A percentile compares a stretch with the other conserved stretches of the same genome.
These are phyloP conservation scores for Neohortaea acidophila DNA, from an alignment of 495 filamentous ascomycete genomes.

Conservation along the genomic window DNA sequence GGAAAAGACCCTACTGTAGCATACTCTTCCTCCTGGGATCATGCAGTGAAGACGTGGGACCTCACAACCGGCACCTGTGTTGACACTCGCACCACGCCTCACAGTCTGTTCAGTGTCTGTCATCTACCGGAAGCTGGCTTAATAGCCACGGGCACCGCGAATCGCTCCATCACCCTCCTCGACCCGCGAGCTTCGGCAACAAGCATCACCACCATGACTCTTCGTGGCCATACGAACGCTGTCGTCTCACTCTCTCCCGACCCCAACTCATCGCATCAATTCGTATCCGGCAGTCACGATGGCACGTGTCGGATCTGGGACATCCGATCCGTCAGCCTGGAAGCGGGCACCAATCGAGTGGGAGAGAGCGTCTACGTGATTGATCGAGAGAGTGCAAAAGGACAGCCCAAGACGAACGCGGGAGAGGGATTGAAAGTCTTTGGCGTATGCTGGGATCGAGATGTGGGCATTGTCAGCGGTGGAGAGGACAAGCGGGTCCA, in stretches of 20 bases:
- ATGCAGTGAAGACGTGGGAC: slow-evolving; percentile 81
- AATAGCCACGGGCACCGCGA: slow-evolving; percentile 69
- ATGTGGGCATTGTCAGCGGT: slow-evolving; percentile 75
- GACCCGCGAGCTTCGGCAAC: slow-evolving; percentile 67
- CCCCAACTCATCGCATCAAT: slow-evolving; percentile 58
- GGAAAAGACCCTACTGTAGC: slow-evolving; percentile 70
- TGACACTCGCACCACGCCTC: slow-evolving; percentile 64
- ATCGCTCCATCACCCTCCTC: slow-evolving; percentile 75
- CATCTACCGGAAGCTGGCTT: slow-evolving; percentile 52
- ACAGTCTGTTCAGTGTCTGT: slow-evolving; percentile 60
- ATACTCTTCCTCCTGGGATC: slow-evolving; percentile 79
- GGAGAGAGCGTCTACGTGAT: slow-evolving; percentile 71
- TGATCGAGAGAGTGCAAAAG: slow-evolving; percentile 46
- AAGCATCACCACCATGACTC: slow-evolving; percentile 64
- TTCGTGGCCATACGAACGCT: slow-evolving; percentile 77
- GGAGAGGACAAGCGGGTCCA: slow-evolving; percentile 90
- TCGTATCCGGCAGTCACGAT: slow-evolving; percentile 75
- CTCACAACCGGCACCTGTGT: slow-evolving; percentile 59
- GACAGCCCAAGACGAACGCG: slow-evolving; percentile 29
- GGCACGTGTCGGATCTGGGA: slow-evolving; percentile 90
- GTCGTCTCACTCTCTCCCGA: slow-evolving; percentile 55
- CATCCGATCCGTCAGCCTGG: slow-evolving; percentile 38
- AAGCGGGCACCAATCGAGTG: slow-evolving; percentile 41
- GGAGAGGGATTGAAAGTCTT: slow-evolving; percentile 85
- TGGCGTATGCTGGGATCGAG: slow-evolving; percentile 69